These are phyloP conservation scores for Arthromyces matolae DNA, from an alignment of 768 basidiomycete species.

Conservation along the genomic window DNA sequence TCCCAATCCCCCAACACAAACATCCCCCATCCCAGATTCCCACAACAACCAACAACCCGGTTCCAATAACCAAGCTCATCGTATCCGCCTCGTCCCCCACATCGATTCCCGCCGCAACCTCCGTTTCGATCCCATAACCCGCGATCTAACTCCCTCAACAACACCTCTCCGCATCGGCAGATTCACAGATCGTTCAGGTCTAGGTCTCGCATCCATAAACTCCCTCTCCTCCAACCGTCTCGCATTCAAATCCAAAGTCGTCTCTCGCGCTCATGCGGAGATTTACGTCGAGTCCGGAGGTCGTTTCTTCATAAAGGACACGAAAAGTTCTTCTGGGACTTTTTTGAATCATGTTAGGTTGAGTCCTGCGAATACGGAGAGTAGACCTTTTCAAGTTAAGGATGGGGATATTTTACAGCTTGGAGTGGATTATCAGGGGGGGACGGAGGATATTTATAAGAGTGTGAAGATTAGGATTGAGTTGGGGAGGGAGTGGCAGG, in stretches of 20 bases:
- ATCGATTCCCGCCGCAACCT: slow-evolving; percentile 87
- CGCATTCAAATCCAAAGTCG: slow-evolving; percentile 94
- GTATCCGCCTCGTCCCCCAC: slow-evolving; percentile 93
- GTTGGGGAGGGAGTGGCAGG: slow-evolving; percentile 86
- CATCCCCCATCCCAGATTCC: slow-evolving; percentile 5
- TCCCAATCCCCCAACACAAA: slow-evolving; percentile 2
- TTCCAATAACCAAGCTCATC: too few species aligned
- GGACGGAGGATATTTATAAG: slow-evolving; percentile 94
- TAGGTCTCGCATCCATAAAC: slow-evolving; percentile 62
- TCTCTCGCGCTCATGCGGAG: slow-evolving; percentile 91
- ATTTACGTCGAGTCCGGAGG: slow-evolving; percentile 73
- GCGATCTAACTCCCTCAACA: slow-evolving; percentile 74
- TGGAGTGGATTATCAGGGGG: slow-evolving; percentile 97
- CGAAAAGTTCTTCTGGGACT: slow-evolving; percentile 86
- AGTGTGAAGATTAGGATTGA: slow-evolving; percentile 95
- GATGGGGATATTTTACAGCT: slow-evolving; percentile 95
- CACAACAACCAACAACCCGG: too few species aligned
- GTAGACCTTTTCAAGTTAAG: slow-evolving; percentile 70
- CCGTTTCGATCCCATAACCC: slow-evolving; percentile 87
- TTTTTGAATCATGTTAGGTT: slow-evolving; percentile 94
- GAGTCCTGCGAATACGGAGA: slow-evolving; percentile 80
- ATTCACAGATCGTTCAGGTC: slow-evolving; percentile 83
- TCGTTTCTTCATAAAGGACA: slow-evolving; percentile 86
- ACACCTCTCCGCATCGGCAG: slow-evolving; percentile 82
- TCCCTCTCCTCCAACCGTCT: slow-evolving; percentile 77